These are phyloP conservation scores for Sindora glabra DNA, from an alignment of 306 rosid species.

Conservation along the genomic window DNA sequence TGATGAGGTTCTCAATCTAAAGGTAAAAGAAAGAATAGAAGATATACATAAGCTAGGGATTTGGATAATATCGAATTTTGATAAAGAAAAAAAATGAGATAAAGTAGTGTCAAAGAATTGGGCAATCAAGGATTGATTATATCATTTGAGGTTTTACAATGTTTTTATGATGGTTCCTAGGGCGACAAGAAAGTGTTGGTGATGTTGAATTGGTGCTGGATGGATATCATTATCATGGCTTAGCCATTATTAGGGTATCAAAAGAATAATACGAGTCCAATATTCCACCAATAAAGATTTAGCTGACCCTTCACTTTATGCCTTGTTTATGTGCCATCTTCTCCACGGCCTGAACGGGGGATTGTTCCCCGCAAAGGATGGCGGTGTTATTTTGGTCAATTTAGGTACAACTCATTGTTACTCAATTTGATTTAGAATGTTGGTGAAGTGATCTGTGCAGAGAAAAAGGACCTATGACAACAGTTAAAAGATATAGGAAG, in stretches of 20 bases:
- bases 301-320: constrained; percentile 28
- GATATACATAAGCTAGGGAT: background rate
- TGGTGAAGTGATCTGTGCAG: too few species aligned
- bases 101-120: constrained; percentile 12
- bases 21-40: background rate
- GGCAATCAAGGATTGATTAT: constrained; percentile 10
- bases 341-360: constrained; percentile 8
- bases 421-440: too few species aligned
- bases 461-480: too few species aligned
- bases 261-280: constrained; percentile 24
- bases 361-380: constrained; percentile 21
- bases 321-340: constrained; percentile 22
- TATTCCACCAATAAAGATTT: constrained; percentile 22
- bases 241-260: constrained; percentile 27
- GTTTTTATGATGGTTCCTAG: constrained; percentile 27
- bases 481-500: too few species aligned
- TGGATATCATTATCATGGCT: constrained; percentile 19
- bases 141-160: background rate
- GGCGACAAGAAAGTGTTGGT: constrained; percentile 11
- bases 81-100: background rate
- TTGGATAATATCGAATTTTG: constrained; percentile 12
- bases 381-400: constrained; percentile 18
- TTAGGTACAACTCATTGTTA: too few species aligned
- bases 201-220: constrained; percentile 24
- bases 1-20: constrained; percentile 4